Conservation (phyloP, 164 flowering plant species). For the Stephania cephalantha region DNA sequence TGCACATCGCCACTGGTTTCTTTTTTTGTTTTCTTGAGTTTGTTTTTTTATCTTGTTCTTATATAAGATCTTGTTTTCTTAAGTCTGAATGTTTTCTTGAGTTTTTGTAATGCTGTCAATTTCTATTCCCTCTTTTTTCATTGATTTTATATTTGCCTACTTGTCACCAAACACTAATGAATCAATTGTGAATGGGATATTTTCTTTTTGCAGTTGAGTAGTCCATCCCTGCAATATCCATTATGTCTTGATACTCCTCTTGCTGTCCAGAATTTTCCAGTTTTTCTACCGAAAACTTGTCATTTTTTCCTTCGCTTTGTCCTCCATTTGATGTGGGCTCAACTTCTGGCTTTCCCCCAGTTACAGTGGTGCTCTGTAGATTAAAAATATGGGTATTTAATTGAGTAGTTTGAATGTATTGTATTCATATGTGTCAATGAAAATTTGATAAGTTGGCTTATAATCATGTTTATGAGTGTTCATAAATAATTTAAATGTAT, state of each 20-base stretch:
- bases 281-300: slow-evolving; percentile 20
- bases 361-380: not conserved
- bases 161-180: not conserved
- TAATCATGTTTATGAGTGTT: no score
- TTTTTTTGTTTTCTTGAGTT: no score
- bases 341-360: not conserved
- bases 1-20: no score
- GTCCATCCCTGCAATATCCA: slow-evolving; percentile 71
- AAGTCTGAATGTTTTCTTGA: slow-evolving; percentile 7
- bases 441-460: no score
- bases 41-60: no score
- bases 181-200: slow-evolving; percentile 73
- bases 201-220: slow-evolving; percentile 71
- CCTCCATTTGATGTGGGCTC: slow-evolving; percentile 7
- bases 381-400: not conserved
- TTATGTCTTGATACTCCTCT: slow-evolving; percentile 34
- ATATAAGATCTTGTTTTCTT: no score
- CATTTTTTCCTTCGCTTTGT: slow-evolving; percentile 15
- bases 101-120: slow-evolving; percentile 43
- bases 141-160: not conserved
- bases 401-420: not conserved
- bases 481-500: no score
- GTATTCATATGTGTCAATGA: no score
- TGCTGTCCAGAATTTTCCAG: slow-evolving; percentile 13
- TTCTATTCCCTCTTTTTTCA: slow-evolving; percentile 4